Base-by-base conservation (phyloP, 768 basidiomycete genomes). In the Baorangia bicolor region DNA sequence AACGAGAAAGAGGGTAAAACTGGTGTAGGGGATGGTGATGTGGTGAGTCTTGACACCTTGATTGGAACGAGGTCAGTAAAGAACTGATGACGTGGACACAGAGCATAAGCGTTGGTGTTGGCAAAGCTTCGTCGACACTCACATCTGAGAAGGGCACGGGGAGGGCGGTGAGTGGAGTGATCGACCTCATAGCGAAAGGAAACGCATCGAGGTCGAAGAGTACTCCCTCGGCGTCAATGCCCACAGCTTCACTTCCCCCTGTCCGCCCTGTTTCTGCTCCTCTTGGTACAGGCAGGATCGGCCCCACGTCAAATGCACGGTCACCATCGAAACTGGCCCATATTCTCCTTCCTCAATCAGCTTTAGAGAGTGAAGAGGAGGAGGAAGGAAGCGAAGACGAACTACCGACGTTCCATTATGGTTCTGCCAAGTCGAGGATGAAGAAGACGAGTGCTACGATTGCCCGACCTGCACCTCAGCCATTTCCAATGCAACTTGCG, bases 401-500 rank as follows among this genome's bases (percentile, higher is more conserved):
- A n/a, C 33, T 61, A 39, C 67, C 67, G 7, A 62, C 23, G 25
- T 67, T 67, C 49, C 55, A 64, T 50, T 41, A 33, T 18, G 55
- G 53, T 57, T 58, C 60, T 16, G 18, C 48, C 30, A 49, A 41
- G 16, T 49, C 49, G 10, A 49, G 38, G 28, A 34, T 13, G 33
- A 51, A 42, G 21, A 53, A 42, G 38, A 9, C 38, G 7, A 39
- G 35, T 2, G 37, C 37, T 18, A 49, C 23, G 16, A 20, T 11
- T 35, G 33, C 4, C 10, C 53, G 54, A 34, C 53, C 48, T n/a
- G 57, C 37, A 4, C 60, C 56, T 42, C 63, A 48, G 8, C 66
- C 69, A 23, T 70, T 72, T 55, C 69, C 71, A 41, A 63, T 70
- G 60, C 65, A 64, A 18, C 33, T 60, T 14, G 50, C 33, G 12